A percentile compares a stretch with the other conserved stretches of the same genome.
Evolutionary conservation across 306 rosid genomes (phyloP).

Genomic region (Prunus armeniaca): DNA sequence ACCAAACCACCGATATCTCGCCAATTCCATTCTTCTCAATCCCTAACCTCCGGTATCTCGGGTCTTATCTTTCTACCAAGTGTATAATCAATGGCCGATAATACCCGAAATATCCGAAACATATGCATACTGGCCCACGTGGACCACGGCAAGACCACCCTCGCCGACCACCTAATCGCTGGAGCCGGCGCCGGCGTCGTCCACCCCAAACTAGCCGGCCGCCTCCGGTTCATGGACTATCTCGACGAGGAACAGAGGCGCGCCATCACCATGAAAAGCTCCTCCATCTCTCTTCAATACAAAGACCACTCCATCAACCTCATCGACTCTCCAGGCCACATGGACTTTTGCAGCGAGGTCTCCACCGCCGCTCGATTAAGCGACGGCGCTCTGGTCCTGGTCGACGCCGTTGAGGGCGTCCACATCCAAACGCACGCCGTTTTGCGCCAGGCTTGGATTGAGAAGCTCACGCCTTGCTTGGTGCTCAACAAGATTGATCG

Average conservation of each 20-base stretch:
- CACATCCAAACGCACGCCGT: slow-evolving; percentile 93
- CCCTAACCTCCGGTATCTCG: background rate
- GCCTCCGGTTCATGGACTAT: slow-evolving; percentile 81
- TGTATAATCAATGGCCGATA: slow-evolving; percentile 19
- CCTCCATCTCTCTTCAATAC: slow-evolving; percentile 60
- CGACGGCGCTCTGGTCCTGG: slow-evolving; percentile 80
- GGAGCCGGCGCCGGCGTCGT: slow-evolving; percentile 58
- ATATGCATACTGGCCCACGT: slow-evolving; percentile 87
- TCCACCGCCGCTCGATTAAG: slow-evolving; percentile 87
- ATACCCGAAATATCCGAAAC: slow-evolving; percentile 54
- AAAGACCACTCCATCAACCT: slow-evolving; percentile 53
- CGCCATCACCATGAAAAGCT: slow-evolving; percentile 92
- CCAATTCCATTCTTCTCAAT: background rate
- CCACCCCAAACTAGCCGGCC: slow-evolving; percentile 82
- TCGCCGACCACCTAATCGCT: slow-evolving; percentile 85
- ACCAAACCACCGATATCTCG: background rate
- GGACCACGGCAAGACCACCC: slow-evolving; percentile 91
- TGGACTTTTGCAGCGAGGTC: slow-evolving; percentile 90
- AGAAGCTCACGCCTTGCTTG: slow-evolving; percentile 73
- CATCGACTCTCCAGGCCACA: slow-evolving; percentile 91
- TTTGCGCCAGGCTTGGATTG: slow-evolving; percentile 89
- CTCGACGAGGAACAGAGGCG: slow-evolving; percentile 86
- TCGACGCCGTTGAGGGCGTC: slow-evolving; percentile 90
- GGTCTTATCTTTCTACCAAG: background rate
- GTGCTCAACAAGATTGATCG: slow-evolving; percentile 90